Conservation (phyloP, 306 rosid species). For the Morella rubra region DNA sequence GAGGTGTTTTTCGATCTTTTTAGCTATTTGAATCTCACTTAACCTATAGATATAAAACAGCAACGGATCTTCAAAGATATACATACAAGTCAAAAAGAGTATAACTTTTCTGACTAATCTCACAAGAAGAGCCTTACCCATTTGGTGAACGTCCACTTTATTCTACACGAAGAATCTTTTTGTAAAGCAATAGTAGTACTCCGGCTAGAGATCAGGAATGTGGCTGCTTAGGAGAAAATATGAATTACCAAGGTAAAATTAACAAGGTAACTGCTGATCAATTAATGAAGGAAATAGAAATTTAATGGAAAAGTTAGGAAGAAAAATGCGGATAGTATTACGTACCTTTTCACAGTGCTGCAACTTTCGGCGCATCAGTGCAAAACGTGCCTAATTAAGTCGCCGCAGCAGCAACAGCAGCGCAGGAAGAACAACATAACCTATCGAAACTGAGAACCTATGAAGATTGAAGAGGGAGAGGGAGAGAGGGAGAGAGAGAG, state of each 20-base stretch:
- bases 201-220: not conserved
- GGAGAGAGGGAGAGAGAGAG: conserved; percentile 31
- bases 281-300: conserved; percentile 10
- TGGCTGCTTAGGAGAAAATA: not conserved
- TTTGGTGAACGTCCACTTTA: not conserved
- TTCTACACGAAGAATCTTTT: not conserved
- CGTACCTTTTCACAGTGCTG: conserved; percentile 34
- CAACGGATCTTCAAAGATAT: no score
- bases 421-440: conserved; percentile 35
- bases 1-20: no score
- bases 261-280: conserved; percentile 8
- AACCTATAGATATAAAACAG: no score
- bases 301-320: not conserved
- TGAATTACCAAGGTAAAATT: conserved; percentile 10
- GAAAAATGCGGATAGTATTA: conserved; percentile 18
- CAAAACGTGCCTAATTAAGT: conserved; percentile 65
- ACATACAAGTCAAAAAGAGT: no score
- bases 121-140: no score
- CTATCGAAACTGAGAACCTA: not conserved
- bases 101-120: no score
- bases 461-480: conserved; percentile 38
- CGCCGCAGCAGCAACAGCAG: conserved; percentile 37
- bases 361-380: conserved; percentile 57
- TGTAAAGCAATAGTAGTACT: not conserved
- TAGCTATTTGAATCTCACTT: no score